These are phyloP conservation scores for Cyclocybe cylindracea DNA, from an alignment of 768 basidiomycete species.

Conservation along the genomic window DNA sequence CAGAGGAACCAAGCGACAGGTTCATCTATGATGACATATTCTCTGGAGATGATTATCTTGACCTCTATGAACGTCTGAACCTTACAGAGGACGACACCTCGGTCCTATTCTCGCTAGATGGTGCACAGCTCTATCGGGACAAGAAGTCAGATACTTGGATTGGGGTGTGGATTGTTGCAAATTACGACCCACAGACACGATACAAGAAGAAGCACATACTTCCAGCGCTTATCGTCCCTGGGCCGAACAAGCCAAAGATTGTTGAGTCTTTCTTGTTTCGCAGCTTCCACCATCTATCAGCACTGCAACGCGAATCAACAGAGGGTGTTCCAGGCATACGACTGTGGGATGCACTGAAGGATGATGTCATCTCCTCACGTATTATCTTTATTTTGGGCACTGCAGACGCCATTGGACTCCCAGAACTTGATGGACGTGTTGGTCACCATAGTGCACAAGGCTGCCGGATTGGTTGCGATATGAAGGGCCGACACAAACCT, in stretches of 20 bases:
- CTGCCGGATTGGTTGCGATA: slow-evolving; percentile 10
- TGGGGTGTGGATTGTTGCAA: too few relatives aligned
- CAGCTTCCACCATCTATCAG: too few relatives aligned
- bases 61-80: too few relatives aligned
- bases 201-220: slow-evolving; percentile 1
- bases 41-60: too few relatives aligned
- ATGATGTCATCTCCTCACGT: background rate
- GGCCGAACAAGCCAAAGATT: slow-evolving; percentile 3
- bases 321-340: slow-evolving; percentile 3
- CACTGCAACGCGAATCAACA: background rate
- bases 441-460: slow-evolving; percentile 15
- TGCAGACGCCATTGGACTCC: slow-evolving; percentile 11
- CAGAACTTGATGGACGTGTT: slow-evolving; percentile 11
- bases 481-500: slow-evolving; percentile 5
- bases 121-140: too few relatives aligned
- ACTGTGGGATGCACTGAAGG: slow-evolving; percentile 5
- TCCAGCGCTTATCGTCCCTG: slow-evolving; percentile 2
- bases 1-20: too few relatives aligned
- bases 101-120: too few relatives aligned
- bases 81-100: too few relatives aligned
- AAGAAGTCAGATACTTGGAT: too few relatives aligned
- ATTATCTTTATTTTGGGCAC: slow-evolving; percentile 3
- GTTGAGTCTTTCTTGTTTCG: slow-evolving; percentile 2
- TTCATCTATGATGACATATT: too few relatives aligned
- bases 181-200: too few relatives aligned